Base-by-base conservation (phyloP, 176 grass and related monocot species). In the Saccharum officinarum region DNA sequence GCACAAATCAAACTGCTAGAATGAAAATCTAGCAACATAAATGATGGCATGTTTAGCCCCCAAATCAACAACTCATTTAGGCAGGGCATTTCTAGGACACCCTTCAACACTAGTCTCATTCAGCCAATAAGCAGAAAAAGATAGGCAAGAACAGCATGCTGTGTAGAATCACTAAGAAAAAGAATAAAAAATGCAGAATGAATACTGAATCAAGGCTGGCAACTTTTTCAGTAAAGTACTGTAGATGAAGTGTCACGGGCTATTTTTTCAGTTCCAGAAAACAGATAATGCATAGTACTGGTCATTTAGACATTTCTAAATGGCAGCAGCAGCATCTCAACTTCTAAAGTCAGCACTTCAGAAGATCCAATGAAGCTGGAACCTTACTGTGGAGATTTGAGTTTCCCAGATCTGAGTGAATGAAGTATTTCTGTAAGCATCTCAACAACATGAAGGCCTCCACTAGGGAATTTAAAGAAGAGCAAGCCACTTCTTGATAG, bases 401-500 rank as follows among this genome's bases (percentile, higher is more conserved):
- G 85, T 61, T 94, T 92, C 84, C 75, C 89, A 66, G 88, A 86
- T 83, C 34, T 80, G 84, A 96, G 71, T 52, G 92, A 95, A 72
- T 52, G 57, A 74, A 92, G 86, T 25, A 96, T 85, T 86, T 98
- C 31, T 34, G 90, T 92, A 73, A 98, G 81, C 69, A 96, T 88
- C 25, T 78, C 73, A 80, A 94, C 86, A 76, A 98, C 90, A 73
- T 64, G 75, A 79, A 90, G 73, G 36, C 67, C 77, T 78, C 86
- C 92, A 46, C 81, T 86, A 79, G 86, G 75, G 69, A 98, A 96
- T 70, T 92, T 85, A 59, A 98, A 92, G 52, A 98, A 91, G 72
- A 96, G 87, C 69, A 98, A 88, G 22, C 93, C 93, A 11, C 97
- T 94, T 86, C 92, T 89, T 82, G 93, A 90, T 73, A 98, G 86